A percentile compares a stretch with the other conserved stretches of the same genome.
These are phyloP conservation scores for Macadamia tetraphylla DNA, from an alignment of 164 flowering plant species.

Conservation along the genomic window DNA sequence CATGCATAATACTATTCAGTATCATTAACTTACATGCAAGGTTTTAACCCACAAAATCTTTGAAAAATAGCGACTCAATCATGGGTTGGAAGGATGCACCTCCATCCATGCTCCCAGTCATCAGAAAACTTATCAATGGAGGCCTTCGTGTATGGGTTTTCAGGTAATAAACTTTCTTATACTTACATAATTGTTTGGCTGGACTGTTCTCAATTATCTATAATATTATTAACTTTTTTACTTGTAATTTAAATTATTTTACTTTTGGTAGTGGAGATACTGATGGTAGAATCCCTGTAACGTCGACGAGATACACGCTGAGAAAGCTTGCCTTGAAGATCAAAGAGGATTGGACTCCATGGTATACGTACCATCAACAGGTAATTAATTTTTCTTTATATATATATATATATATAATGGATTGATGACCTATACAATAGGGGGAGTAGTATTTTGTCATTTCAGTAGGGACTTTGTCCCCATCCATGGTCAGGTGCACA, in stretches of 20 bases:
- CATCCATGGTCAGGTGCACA: too few relatives aligned
- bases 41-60: neutral
- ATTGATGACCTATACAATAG: too few relatives aligned
- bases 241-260: too few relatives aligned
- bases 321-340: conserved; percentile 45
- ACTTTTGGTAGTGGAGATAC: conserved; percentile 51
- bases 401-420: too few relatives aligned
- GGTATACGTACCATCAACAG: conserved; percentile 44
- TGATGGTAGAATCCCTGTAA: conserved; percentile 74
- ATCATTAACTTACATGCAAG: too few relatives aligned
- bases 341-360: conserved; percentile 55
- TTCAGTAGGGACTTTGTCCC: too few relatives aligned
- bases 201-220: too few relatives aligned
- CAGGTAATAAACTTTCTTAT: conserved; percentile 28
- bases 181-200: too few relatives aligned
- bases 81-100: conserved; percentile 42
- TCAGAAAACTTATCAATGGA: conserved; percentile 42
- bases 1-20: too few relatives aligned
- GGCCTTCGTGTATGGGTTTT: conserved; percentile 55
- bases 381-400: conserved; percentile 15
- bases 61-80: conserved; percentile 28
- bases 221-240: neutral
- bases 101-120: conserved; percentile 40
- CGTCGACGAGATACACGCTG: conserved; percentile 49
- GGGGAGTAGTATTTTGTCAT: too few relatives aligned